Conservation (phyloP, 2,329 filamentous ascomycete genomes). For the Mycosphaerella sp. region DNA sequence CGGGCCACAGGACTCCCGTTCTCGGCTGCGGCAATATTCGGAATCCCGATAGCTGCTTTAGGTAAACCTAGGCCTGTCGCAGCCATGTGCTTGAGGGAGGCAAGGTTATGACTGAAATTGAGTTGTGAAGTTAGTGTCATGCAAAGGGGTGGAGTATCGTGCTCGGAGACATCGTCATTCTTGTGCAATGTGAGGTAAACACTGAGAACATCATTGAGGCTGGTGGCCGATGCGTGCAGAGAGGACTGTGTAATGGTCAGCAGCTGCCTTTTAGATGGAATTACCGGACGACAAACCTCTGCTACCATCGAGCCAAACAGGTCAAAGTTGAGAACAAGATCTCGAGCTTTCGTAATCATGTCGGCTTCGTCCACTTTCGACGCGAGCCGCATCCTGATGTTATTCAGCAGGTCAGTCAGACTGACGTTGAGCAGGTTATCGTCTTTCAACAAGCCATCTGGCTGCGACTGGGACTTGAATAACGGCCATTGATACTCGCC, state of each 20-base stretch:
- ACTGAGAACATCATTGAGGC: conserved; percentile 53
- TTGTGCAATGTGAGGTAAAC: conserved; percentile 54
- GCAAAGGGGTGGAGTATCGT: conserved; percentile 50
- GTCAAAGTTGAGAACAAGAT: conserved; percentile 52
- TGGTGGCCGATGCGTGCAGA: conserved; percentile 43
- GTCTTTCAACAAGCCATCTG: conserved; percentile 53
- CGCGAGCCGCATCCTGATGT: conserved; percentile 43
- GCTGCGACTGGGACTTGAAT: conserved; percentile 51
- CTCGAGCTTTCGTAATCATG: conserved; percentile 51
- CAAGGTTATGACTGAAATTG: conserved; percentile 49
- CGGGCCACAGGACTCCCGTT: neutral
- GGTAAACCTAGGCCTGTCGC: conserved; percentile 54
- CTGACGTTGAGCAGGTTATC: conserved; percentile 48
- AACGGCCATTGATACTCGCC: conserved; percentile 51
- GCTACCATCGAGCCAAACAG: conserved; percentile 51
- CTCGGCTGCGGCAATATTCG: conserved; percentile 6
- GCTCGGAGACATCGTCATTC: conserved; percentile 49
- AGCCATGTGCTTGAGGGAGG: conserved; percentile 48
- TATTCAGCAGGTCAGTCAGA: conserved; percentile 50
- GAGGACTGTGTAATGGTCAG: conserved; percentile 36
- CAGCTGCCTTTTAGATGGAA: neutral
- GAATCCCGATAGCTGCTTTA: conserved; percentile 20
- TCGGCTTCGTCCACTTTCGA: conserved; percentile 48
- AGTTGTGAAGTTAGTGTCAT: conserved; percentile 51
- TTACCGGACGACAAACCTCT: conserved; percentile 42